phyloP scores from a whole-genome alignment of 257 asterid species.

The Gardenia jasminoides region DNA sequence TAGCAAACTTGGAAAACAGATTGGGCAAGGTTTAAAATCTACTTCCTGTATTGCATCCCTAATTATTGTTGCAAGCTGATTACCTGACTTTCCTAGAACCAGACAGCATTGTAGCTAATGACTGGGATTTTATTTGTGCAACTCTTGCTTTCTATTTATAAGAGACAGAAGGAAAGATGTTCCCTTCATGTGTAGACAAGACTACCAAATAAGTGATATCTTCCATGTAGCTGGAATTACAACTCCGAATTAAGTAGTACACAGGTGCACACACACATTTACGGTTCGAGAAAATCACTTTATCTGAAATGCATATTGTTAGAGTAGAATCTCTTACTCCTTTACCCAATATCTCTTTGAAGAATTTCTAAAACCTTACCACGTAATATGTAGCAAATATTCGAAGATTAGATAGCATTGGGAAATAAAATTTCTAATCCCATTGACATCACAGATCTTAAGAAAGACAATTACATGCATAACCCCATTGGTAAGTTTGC shows the following conservation, averaged over 20 bases:
- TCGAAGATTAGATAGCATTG: background rate
- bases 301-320: background rate
- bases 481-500: background rate
- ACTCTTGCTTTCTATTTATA: background rate
- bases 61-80: background rate
- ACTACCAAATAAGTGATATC: background rate
- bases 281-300: too few species aligned
- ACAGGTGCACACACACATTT: too few species aligned
- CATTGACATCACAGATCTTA: background rate
- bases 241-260: too few species aligned
- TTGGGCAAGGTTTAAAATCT: background rate
- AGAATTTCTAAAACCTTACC: background rate
- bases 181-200: background rate
- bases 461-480: background rate
- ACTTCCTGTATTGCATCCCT: background rate
- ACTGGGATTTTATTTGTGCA: background rate
- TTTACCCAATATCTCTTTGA: background rate
- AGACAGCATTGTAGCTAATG: background rate
- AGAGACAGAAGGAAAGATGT: background rate
- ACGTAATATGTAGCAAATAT: background rate
- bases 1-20: background rate
- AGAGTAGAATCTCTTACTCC: background rate
- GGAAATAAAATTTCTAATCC: background rate
- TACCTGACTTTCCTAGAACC: background rate
- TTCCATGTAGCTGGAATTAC: background rate